Conservation (phyloP, 441 rosid genomes). For the Sinapis alba region DNA sequence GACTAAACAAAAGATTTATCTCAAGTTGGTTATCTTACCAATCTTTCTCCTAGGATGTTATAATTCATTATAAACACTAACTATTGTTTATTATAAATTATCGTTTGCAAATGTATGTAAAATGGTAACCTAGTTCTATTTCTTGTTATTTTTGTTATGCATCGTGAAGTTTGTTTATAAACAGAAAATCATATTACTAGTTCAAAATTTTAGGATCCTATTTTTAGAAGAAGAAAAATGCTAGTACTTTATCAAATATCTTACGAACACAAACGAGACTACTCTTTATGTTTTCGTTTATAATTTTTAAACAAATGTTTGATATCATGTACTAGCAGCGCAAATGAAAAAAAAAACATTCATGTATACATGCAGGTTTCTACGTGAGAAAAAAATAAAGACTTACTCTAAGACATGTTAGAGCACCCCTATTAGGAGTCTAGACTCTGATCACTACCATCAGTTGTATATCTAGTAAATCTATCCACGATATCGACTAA, state of each 20-base stretch:
- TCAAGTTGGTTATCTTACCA: not conserved
- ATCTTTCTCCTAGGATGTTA: not conserved
- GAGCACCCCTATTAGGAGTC: too few relatives aligned
- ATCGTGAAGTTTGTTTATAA: not conserved
- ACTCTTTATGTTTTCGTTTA: not conserved
- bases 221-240: not conserved
- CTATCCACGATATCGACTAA: not conserved
- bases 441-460: not conserved
- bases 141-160: not conserved
- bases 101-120: too few relatives aligned
- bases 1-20: constrained; percentile 17
- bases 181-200: not conserved
- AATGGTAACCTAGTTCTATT: too few relatives aligned
- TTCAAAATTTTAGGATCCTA: not conserved
- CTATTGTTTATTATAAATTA: not conserved
- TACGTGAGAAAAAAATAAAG: not conserved
- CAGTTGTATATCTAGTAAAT: not conserved
- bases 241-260: not conserved
- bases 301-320: not conserved
- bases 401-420: not conserved
- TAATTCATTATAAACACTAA: not conserved
- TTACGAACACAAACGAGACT: not conserved
- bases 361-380: not conserved
- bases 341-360: not conserved
- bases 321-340: not conserved